Evolutionary conservation across 75 land plant species (phyloP).

Genomic region (Larix kaempferi): DNA sequence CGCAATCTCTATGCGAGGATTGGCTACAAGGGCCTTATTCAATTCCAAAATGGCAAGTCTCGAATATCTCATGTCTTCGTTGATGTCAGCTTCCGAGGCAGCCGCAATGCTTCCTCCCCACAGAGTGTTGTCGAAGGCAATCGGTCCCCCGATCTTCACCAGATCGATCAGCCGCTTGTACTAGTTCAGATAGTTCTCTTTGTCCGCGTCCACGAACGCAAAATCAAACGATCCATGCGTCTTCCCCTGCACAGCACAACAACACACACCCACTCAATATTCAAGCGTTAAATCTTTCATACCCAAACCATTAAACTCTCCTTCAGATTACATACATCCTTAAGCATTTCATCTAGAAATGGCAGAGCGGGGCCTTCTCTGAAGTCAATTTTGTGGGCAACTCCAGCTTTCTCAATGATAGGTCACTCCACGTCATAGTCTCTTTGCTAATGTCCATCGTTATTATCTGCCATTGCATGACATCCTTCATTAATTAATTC

Average conservation of each 20-base stretch:
- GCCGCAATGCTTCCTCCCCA: constrained; percentile 64
- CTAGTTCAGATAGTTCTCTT: constrained; percentile 70
- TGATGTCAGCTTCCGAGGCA: too few relatives aligned
- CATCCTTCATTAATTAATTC: background rate
- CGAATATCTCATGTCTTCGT: too few relatives aligned
- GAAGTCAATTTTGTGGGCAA: constrained; percentile 71
- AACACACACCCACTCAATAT: too few relatives aligned
- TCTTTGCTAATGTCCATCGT: constrained; percentile 74
- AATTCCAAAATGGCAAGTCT: too few relatives aligned
- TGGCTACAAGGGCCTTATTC: constrained; percentile 63
- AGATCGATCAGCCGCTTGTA: constrained; percentile 62
- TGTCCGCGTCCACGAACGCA: constrained; percentile 86
- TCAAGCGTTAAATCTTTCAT: background rate
- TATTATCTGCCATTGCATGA: constrained; percentile 40
- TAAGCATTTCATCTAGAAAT: constrained; percentile 40
- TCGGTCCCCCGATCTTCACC: constrained; percentile 77
- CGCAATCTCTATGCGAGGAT: constrained; percentile 63
- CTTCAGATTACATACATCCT: too few relatives aligned
- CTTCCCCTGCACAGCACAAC: constrained; percentile 25
- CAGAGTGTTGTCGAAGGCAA: constrained; percentile 87
- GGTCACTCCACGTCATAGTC: constrained; percentile 69
- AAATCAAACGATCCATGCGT: constrained; percentile 58
- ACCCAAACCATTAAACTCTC: too few relatives aligned
- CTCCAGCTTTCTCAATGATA: constrained; percentile 43
- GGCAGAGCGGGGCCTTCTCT: constrained; percentile 77